Conservation (phyloP, 148 eudicot genomes). For the Limonium bicolor region DNA sequence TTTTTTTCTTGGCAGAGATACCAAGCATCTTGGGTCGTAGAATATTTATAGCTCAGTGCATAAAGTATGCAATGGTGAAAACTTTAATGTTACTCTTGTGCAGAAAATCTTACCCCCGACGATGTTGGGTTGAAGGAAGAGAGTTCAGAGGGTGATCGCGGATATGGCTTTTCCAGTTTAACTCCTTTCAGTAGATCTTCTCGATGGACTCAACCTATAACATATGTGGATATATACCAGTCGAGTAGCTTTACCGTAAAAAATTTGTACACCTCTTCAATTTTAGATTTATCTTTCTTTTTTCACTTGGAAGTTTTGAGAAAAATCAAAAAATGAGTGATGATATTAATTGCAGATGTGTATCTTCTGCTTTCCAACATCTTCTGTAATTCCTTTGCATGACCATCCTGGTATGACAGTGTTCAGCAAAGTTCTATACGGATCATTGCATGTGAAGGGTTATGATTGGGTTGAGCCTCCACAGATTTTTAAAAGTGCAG, state of each 20-base stretch:
- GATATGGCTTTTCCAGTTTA: conserved; percentile 57
- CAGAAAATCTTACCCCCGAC: conserved; percentile 53
- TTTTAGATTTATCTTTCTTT: not conserved
- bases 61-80: no score
- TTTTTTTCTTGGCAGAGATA: no score
- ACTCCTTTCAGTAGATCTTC: conserved; percentile 43
- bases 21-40: no score
- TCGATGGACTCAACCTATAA: conserved; percentile 92
- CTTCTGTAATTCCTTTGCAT: conserved; percentile 91
- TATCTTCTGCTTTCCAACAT: conserved; percentile 81
- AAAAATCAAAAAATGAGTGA: no score
- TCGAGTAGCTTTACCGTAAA: conserved; percentile 61
- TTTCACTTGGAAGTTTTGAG: no score
- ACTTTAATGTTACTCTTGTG: no score
- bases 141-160: conserved; percentile 59
- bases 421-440: conserved; percentile 89
- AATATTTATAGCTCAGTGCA: no score
- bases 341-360: conserved; percentile 72
- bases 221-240: conserved; percentile 70
- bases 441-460: conserved; percentile 91
- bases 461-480: conserved; percentile 97
- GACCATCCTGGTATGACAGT: conserved; percentile 98
- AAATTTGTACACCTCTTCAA: not conserved
- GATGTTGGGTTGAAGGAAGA: conserved; percentile 78
- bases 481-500: conserved; percentile 21